A percentile compares a stretch with the other conserved stretches of the same genome.
These are phyloP conservation scores for Yamadazyma scolyti DNA, from an alignment of 805 yeast species.

Conservation along the genomic window DNA sequence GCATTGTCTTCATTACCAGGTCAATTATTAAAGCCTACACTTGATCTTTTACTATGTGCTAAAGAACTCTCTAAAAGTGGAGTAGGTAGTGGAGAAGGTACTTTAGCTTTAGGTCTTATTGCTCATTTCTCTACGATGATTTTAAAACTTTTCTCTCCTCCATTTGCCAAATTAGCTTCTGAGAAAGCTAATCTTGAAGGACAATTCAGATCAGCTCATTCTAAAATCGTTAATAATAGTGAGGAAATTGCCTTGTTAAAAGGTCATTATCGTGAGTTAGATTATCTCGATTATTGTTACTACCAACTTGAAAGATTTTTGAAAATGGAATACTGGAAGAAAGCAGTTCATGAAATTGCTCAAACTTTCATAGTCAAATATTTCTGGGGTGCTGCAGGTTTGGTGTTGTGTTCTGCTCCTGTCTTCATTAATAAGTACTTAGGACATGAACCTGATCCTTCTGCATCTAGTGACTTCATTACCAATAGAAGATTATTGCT, in stretches of 20 bases:
- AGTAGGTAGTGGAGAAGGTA: conserved; percentile 74
- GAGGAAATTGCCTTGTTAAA: conserved; percentile 86
- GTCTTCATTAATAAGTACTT: conserved; percentile 63
- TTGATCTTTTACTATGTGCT: conserved; percentile 78
- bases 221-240: conserved; percentile 70
- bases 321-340: conserved; percentile 68
- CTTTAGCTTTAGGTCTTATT: conserved; percentile 69
- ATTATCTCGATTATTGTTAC: conserved; percentile 72
- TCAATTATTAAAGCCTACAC: conserved; percentile 76
- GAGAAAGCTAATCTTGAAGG: conserved; percentile 80
- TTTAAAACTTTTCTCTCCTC: conserved; percentile 78
- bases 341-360: conserved; percentile 77
- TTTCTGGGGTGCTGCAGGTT: conserved; percentile 94
- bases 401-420: conserved; percentile 83
- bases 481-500: conserved; percentile 81
- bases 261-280: conserved; percentile 78
- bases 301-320: conserved; percentile 77
- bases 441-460: conserved; percentile 39
- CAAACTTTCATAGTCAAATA: conserved; percentile 88
- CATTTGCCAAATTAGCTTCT: conserved; percentile 77
- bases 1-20: conserved; percentile 75
- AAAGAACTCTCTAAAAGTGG: conserved; percentile 65
- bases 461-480: conserved; percentile 76
- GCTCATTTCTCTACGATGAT: conserved; percentile 78
- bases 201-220: conserved; percentile 75